These are phyloP conservation scores for Geosmithia morbida DNA, from an alignment of 2,329 filamentous ascomycete genomes.

Conservation along the genomic window DNA sequence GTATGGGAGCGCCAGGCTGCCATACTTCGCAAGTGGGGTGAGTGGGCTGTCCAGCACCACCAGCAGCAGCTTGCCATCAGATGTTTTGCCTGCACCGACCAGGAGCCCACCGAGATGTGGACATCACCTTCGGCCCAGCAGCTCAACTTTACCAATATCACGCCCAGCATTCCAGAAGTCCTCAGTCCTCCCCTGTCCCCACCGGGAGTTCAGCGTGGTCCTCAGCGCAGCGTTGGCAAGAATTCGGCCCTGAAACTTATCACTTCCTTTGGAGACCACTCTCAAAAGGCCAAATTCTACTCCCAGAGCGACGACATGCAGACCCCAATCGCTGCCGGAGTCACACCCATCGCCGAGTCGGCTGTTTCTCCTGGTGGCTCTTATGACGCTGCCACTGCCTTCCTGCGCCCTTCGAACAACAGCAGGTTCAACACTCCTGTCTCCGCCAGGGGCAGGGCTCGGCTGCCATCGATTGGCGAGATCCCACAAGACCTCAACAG, in stretches of 20 bases:
- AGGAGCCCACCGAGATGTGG: conserved; percentile 78
- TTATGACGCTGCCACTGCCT: conserved; percentile 50
- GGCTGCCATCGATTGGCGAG: conserved; percentile 70
- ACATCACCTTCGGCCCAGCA: conserved; percentile 64
- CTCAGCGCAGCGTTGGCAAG: conserved; percentile 55
- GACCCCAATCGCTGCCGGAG: conserved; percentile 70
- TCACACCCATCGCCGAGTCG: conserved; percentile 77
- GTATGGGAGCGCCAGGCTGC: conserved; percentile 88
- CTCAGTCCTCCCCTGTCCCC: conserved; percentile 63
- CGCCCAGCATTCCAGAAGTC: conserved; percentile 42
- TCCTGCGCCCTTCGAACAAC: conserved; percentile 50
- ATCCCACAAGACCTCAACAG: conserved; percentile 15
- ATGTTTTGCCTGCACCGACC: conserved; percentile 82
- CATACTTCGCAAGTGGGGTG: conserved; percentile 88
- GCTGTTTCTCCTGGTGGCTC: conserved; percentile 45
- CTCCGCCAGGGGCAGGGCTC: conserved; percentile 42
- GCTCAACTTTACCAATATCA: conserved; percentile 39
- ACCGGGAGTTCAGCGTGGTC: conserved; percentile 45
- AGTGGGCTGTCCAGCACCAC: conserved; percentile 73
- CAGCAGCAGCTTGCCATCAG: conserved; percentile 84
- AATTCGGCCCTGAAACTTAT: conserved; percentile 80
- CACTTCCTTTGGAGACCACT: conserved; percentile 63
- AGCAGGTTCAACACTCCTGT: conserved; percentile 57
- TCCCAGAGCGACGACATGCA: conserved; percentile 37
- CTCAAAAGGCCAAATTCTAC: conserved; percentile 50